A percentile compares a stretch with the other conserved stretches of the same genome.
Conservation (phyloP, 352 stramenopile genomes). For the Pythium apleroticum region DNA sequence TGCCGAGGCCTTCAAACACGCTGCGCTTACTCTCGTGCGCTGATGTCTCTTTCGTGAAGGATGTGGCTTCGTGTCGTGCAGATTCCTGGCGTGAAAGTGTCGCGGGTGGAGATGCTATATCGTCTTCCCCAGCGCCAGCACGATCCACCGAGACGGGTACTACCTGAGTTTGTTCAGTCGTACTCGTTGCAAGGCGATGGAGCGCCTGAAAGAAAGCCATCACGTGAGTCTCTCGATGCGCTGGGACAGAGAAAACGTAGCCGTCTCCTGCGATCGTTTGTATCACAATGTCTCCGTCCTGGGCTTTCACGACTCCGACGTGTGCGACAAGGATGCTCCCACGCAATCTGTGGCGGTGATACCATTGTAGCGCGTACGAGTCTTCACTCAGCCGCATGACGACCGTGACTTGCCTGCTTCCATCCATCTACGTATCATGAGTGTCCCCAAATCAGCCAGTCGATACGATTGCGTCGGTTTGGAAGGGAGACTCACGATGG, state of each 20-base stretch:
- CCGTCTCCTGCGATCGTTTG: slow-evolving; percentile 4
- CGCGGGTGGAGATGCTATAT: not conserved
- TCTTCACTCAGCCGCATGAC: slow-evolving; percentile 16
- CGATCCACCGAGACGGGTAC: not conserved
- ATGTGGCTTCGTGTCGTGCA: not conserved
- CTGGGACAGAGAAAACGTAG: slow-evolving; percentile 12
- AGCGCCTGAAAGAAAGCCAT: slow-evolving; percentile 27
- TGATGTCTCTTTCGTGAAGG: slow-evolving; percentile 1
- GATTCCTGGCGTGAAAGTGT: slow-evolving; percentile 8
- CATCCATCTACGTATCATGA: slow-evolving; percentile 7
- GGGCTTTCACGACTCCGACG: slow-evolving; percentile 14
- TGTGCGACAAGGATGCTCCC: slow-evolving; percentile 8
- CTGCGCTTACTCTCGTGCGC: not conserved
- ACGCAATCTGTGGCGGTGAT: slow-evolving; percentile 7
- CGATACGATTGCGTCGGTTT: not conserved
- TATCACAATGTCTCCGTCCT: slow-evolving; percentile 19
- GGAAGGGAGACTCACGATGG: slow-evolving; percentile 7
- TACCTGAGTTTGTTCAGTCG: not conserved
- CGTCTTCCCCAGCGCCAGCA: not conserved
- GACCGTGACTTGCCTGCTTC: slow-evolving; percentile 6
- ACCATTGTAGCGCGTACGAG: slow-evolving; percentile 12
- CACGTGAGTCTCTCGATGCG: slow-evolving; percentile 3
- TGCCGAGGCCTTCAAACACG: not conserved
- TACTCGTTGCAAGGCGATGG: slow-evolving; percentile 12
- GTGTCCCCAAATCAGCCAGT: too few relatives aligned